Conservation (phyloP, 2,329 filamentous ascomycete species). For the Emergomyces orientalis region DNA sequence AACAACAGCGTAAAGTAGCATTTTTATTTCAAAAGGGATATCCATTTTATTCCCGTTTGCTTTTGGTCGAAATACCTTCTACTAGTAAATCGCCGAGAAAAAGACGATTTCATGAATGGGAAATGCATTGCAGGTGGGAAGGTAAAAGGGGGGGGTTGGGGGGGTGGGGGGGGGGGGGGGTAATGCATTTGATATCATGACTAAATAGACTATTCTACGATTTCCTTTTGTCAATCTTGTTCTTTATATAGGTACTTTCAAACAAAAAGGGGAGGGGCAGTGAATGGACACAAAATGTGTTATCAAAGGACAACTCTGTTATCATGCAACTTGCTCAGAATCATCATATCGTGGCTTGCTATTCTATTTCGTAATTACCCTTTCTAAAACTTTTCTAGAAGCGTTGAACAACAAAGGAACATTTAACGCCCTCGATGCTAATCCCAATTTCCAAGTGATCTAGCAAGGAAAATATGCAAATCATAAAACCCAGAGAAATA, state of each 20-base stretch:
- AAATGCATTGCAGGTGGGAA: conserved; percentile 1
- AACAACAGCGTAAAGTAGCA: conserved; percentile 1
- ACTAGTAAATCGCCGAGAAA: neutral
- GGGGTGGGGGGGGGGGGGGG: neutral
- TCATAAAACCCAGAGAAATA: neutral
- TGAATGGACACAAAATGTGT: neutral
- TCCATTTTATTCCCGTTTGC: neutral
- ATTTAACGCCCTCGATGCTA: conserved; percentile 1
- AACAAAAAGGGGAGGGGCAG: neutral
- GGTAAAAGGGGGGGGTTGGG: too few species aligned
- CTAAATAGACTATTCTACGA: conserved; percentile 2
- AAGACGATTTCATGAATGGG: conserved; percentile 4
- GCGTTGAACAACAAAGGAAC: neutral
- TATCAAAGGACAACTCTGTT: neutral
- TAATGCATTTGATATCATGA: conserved; percentile 5
- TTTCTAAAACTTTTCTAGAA: neutral
- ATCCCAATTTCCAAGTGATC: neutral
- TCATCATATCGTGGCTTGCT: neutral
- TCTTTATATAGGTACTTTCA: neutral
- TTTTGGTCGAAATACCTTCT: neutral
- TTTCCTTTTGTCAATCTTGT: neutral
- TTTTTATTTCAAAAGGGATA: neutral
- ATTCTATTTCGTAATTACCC: conserved; percentile 1
- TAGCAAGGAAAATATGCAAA: neutral
- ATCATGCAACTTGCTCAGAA: neutral